Percentiles rank a stretch among this genome's conserved stretches.
Conservation (phyloP, 441 rosid genomes). For the Pelargonium australe region DNA sequence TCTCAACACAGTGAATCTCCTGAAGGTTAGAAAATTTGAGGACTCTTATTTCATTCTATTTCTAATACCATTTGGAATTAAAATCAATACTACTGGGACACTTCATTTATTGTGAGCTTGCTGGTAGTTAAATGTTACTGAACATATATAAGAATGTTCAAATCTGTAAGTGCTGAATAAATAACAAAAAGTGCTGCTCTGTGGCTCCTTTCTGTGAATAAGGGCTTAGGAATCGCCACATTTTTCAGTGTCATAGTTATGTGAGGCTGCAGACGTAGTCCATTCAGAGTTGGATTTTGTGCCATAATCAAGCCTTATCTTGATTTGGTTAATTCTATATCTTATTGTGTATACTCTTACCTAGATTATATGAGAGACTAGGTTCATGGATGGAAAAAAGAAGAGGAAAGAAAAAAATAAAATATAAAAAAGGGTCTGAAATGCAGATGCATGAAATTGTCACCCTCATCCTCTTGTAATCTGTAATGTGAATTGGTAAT, state of each 20-base stretch:
- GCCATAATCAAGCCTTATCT: background rate
- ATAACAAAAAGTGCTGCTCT: background rate
- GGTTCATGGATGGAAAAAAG: conserved; percentile 9
- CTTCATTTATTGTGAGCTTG: background rate
- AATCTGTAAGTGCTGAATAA: background rate
- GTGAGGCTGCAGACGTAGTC: background rate
- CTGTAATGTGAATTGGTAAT: background rate
- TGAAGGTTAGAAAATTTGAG: conserved; percentile 53
- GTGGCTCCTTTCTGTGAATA: background rate
- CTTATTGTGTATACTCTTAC: background rate
- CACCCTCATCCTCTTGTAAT: background rate
- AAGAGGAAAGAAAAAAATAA: no score
- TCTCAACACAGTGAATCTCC: conserved; percentile 82
- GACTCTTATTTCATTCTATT: background rate
- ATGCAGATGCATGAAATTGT: background rate
- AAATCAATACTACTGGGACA: background rate
- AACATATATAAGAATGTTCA: background rate
- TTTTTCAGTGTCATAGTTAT: no score
- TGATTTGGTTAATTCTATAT: background rate
- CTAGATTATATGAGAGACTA: background rate
- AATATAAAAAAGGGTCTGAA: background rate
- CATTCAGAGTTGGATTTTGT: background rate
- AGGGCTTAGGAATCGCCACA: background rate
- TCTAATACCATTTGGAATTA: conserved; percentile 12
- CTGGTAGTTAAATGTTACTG: background rate